Conservation (phyloP, 352 stramenopile genomes). For the Globisporangium echinulatum region DNA sequence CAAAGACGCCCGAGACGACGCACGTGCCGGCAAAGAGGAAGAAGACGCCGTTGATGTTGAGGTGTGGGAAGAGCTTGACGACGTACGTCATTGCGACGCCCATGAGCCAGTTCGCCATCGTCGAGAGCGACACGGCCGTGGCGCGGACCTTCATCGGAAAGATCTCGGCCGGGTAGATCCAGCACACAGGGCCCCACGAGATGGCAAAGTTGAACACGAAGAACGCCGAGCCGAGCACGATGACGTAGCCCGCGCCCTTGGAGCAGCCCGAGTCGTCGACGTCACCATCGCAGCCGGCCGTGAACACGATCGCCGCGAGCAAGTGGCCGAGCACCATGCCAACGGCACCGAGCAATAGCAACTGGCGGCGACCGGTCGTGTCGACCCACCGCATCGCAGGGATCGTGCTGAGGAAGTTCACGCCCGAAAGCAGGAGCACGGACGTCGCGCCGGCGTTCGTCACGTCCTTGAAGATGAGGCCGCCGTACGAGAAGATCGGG, state of each 20-base stretch:
- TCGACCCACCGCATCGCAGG: constrained; percentile 36
- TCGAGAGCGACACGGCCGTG: constrained; percentile 38
- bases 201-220: constrained; percentile 52
- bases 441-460: constrained; percentile 25
- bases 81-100: constrained; percentile 31
- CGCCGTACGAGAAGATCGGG: constrained; percentile 28
- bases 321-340: constrained; percentile 33
- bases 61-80: constrained; percentile 41
- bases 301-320: neutral
- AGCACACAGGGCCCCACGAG: constrained; percentile 48
- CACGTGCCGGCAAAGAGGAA: constrained; percentile 35
- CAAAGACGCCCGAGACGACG: constrained; percentile 28
- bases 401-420: constrained; percentile 32
- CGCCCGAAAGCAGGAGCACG: constrained; percentile 8
- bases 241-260: constrained; percentile 21
- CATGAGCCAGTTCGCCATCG: constrained; percentile 32
- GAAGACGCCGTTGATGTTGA: constrained; percentile 40
- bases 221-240: constrained; percentile 22
- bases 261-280: neutral
- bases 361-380: constrained; percentile 21
- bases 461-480: constrained; percentile 32
- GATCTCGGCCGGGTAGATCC: constrained; percentile 57
- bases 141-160: constrained; percentile 45
- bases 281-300: neutral
- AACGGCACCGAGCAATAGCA: constrained; percentile 27